A percentile compares a stretch with the other conserved stretches of the same genome.
Conservation (phyloP, 305 asterid species). For the Withania somnifera region DNA sequence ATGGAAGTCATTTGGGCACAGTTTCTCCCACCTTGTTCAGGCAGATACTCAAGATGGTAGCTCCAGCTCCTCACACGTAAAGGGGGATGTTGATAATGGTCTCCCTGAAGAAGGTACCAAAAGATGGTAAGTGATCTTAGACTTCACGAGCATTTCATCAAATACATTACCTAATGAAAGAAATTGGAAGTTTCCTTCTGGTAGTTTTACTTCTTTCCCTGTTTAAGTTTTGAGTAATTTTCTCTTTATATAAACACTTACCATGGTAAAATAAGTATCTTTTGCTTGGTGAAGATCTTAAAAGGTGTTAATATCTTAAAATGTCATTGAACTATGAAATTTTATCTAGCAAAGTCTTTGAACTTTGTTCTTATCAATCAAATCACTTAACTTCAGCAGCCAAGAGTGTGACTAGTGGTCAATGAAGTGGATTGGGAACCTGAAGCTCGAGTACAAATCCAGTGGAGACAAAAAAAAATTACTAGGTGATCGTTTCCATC, state of each 20-base stretch:
- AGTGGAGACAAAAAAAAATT: no score
- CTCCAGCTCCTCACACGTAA: constrained; percentile 18
- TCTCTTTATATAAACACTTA: background rate
- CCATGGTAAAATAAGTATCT: background rate
- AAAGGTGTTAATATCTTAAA: no score
- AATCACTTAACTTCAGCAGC: no score
- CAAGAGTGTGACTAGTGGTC: no score
- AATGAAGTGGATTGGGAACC: no score
- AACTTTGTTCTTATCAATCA: no score
- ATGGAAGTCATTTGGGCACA: constrained; percentile 56
- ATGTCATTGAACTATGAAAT: no score
- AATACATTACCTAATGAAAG: background rate
- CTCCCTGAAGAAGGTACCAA: constrained; percentile 18
- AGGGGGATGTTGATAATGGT: constrained; percentile 17
- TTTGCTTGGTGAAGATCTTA: background rate
- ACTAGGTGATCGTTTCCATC: no score
- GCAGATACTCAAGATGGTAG: constrained; percentile 29
- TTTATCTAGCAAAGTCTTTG: no score
- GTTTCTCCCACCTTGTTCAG: constrained; percentile 32
- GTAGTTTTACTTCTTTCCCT: background rate
- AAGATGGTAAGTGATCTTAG: constrained; percentile 4
- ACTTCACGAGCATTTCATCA: background rate
- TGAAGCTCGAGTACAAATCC: no score
- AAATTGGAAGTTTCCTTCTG: background rate
- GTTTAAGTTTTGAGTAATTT: background rate